Evolutionary conservation across 768 basidiomycete species (phyloP).

Genomic region (Dioszegia aurantiaca): DNA sequence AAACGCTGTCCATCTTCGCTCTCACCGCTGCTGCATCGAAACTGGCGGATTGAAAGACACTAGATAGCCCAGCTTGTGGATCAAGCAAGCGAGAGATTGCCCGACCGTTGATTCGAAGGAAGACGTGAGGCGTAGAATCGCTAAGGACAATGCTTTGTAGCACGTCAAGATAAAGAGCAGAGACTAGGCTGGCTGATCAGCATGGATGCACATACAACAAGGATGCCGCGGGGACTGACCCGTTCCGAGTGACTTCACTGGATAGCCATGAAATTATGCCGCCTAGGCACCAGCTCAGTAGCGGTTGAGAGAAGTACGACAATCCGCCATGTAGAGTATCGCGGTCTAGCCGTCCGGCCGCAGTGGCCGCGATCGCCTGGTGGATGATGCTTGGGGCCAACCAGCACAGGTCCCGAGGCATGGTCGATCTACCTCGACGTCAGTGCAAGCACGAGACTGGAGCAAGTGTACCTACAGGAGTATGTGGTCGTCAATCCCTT

Average conservation of each 20-base stretch:
- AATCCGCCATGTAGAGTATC: slow-evolving; percentile 52
- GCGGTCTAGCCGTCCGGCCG: slow-evolving; percentile 49
- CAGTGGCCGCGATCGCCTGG: slow-evolving; percentile 50
- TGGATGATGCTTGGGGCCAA: slow-evolving; percentile 52
- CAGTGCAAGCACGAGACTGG: neutral
- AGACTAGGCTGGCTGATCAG: slow-evolving; percentile 28
- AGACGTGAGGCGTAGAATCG: slow-evolving; percentile 32
- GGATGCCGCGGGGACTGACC: slow-evolving; percentile 50
- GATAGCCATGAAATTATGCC: slow-evolving; percentile 52
- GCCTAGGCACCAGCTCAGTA: slow-evolving; percentile 53
- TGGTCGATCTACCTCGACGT: slow-evolving; percentile 48
- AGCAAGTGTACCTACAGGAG: slow-evolving; percentile 27
- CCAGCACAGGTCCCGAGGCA: slow-evolving; percentile 47
- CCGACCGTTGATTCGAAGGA: slow-evolving; percentile 29
- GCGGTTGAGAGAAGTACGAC: slow-evolving; percentile 54
- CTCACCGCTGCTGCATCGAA: slow-evolving; percentile 32
- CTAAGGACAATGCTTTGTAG: slow-evolving; percentile 36
- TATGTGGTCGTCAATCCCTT: slow-evolving; percentile 50
- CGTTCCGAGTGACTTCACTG: slow-evolving; percentile 46
- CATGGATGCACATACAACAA: neutral
- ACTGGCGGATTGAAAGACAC: slow-evolving; percentile 35
- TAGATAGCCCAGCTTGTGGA: slow-evolving; percentile 25
- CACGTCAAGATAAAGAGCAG: slow-evolving; percentile 43
- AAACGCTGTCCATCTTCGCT: slow-evolving; percentile 21
- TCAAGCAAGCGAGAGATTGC: slow-evolving; percentile 26